Conservation (phyloP, 495 filamentous ascomycete genomes). For the Articulospora tetracladia region DNA sequence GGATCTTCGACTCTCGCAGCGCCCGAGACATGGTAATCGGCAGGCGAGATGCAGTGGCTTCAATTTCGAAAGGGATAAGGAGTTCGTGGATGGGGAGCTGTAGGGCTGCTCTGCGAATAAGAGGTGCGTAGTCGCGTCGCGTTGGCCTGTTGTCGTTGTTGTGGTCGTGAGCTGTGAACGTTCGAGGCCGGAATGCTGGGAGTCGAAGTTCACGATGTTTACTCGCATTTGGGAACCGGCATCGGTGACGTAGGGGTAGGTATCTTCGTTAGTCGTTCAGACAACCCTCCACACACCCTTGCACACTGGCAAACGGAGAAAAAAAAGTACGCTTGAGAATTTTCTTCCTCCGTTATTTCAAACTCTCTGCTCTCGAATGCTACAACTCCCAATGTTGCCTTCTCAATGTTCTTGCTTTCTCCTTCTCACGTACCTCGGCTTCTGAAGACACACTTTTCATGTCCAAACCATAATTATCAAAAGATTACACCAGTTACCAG, state of each 20-base stretch:
- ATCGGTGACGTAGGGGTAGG: background rate
- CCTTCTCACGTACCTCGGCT: too few relatives aligned
- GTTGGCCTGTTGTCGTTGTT: background rate
- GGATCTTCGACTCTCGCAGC: slow-evolving; percentile 37
- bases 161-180: background rate
- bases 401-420: too few relatives aligned
- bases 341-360: background rate
- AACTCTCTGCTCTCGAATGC: background rate
- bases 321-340: background rate
- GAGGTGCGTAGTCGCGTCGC: background rate
- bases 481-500: background rate
- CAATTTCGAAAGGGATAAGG: too few relatives aligned
- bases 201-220: background rate
- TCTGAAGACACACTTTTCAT: too few relatives aligned
- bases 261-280: background rate
- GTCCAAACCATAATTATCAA: too few relatives aligned
- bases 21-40: too few relatives aligned
- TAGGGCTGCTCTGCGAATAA: too few relatives aligned
- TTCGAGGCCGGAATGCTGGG: too few relatives aligned
- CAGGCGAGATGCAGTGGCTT: too few relatives aligned
- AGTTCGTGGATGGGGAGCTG: too few relatives aligned
- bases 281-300: background rate
- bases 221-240: background rate
- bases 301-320: background rate
- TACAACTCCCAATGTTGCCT: too few relatives aligned